These are phyloP conservation scores for bread wheat (Triticum aestivum) DNA, from an alignment of 176 grass and related monocot species.

Conservation along the genomic window IWGSC_CS_RefSeq_v2.1 NC_057802.1:409329406-409329905, in stretches of 20 bases:
- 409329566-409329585: background rate
- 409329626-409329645: conserved; percentile 26
- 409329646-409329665: background rate
- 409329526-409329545: background rate
- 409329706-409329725: background rate
- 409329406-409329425: no score
- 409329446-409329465: background rate
- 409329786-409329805: background rate
- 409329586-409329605: background rate
- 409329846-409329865: background rate
- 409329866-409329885: background rate
- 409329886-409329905: background rate
- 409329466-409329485: background rate
- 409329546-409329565: background rate
- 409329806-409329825: background rate
- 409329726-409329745: conserved; percentile 18
- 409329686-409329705: background rate
- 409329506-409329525: no score
- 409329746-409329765: background rate
- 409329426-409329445: no score
- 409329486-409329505: background rate
- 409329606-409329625: background rate
- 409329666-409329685: background rate
- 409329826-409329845: no score
- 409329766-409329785: background rate